These are phyloP conservation scores for Gleditsia sinensis DNA, from an alignment of 306 rosid species.

Conservation along the genomic window DNA sequence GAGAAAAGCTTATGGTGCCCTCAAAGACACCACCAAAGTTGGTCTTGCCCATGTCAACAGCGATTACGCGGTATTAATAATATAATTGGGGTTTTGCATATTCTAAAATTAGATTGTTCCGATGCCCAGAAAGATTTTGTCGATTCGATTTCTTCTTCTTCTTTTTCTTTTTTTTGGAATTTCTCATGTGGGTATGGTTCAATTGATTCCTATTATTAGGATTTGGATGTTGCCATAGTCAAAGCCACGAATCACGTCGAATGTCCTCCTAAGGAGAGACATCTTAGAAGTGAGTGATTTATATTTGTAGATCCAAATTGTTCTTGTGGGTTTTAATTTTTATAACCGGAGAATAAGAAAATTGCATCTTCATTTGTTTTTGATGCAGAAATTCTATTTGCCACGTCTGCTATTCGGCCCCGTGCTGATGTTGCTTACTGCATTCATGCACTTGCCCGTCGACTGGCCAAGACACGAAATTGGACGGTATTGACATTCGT, in stretches of 20 bases:
- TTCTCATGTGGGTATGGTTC: conserved; percentile 31
- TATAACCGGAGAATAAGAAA: not conserved
- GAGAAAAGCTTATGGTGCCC: conserved; percentile 96
- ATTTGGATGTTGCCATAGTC: conserved; percentile 98
- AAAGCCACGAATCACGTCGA: conserved; percentile 99
- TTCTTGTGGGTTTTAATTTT: conserved; percentile 22
- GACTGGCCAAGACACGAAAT: conserved; percentile 87
- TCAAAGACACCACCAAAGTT: conserved; percentile 96
- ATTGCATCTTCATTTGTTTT: not conserved
- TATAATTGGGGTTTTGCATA: not conserved
- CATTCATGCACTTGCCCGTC: conserved; percentile 87
- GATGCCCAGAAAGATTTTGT: conserved; percentile 1
- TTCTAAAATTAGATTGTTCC: conserved; percentile 34
- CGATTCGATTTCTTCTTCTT: conserved; percentile 10
- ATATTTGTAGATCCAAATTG: conserved; percentile 48
- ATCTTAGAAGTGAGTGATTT: conserved; percentile 73
- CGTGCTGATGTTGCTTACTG: conserved; percentile 99
- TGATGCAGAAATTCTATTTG: conserved; percentile 50
- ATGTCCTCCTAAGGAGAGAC: conserved; percentile 97
- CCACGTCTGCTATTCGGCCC: conserved; percentile 86
- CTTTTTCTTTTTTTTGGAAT: not conserved
- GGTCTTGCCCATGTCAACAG: conserved; percentile 99
- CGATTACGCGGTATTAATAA: conserved; percentile 72
- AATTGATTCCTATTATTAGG: conserved; percentile 62
- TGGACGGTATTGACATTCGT: conserved; percentile 79